Evolutionary conservation across 345 rosid genomes (phyloP).

Genomic region (Murraya paniculata): DNA sequence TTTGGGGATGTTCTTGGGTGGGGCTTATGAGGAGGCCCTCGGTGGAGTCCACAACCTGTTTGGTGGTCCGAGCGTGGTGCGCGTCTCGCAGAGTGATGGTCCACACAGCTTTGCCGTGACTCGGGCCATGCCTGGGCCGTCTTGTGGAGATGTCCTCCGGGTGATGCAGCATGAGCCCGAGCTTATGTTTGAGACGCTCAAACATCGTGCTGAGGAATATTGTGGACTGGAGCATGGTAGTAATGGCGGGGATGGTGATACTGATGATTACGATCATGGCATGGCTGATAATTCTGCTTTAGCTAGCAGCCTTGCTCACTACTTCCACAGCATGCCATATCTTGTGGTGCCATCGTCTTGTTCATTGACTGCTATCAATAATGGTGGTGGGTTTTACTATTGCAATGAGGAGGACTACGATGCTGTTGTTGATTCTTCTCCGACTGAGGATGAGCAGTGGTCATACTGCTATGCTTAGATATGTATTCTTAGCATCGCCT

Average conservation of each 20-base stretch:
- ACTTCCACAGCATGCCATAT: constrained; percentile 92
- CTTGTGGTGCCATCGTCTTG: constrained; percentile 50
- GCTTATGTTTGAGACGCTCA: constrained; percentile 89
- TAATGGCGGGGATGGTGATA: constrained; percentile 17
- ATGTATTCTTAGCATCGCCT: not conserved
- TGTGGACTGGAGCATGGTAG: constrained; percentile 29
- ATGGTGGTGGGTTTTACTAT: constrained; percentile 57
- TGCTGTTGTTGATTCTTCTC: constrained; percentile 28
- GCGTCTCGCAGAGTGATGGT: constrained; percentile 86
- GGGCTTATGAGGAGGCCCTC: constrained; percentile 98
- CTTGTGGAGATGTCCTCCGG: constrained; percentile 87
- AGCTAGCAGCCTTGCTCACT: constrained; percentile 58
- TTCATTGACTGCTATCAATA: constrained; percentile 63
- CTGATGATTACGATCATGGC: constrained; percentile 27
- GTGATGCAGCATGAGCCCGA: constrained; percentile 96
- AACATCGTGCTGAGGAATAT: constrained; percentile 77
- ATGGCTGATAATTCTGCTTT: constrained; percentile 34
- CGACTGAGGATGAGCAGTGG: constrained; percentile 68
- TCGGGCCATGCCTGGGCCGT: constrained; percentile 76
- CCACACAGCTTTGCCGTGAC: constrained; percentile 93
- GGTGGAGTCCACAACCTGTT: constrained; percentile 97
- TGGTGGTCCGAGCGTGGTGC: constrained; percentile 89
- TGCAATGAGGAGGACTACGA: constrained; percentile 46
- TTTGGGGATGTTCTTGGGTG: constrained; percentile 97
- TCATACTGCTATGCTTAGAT: constrained; percentile 63